Evolutionary conservation across 108 stramenopile genomes (phyloP).

Genomic region (Tribonema minus): DNA sequence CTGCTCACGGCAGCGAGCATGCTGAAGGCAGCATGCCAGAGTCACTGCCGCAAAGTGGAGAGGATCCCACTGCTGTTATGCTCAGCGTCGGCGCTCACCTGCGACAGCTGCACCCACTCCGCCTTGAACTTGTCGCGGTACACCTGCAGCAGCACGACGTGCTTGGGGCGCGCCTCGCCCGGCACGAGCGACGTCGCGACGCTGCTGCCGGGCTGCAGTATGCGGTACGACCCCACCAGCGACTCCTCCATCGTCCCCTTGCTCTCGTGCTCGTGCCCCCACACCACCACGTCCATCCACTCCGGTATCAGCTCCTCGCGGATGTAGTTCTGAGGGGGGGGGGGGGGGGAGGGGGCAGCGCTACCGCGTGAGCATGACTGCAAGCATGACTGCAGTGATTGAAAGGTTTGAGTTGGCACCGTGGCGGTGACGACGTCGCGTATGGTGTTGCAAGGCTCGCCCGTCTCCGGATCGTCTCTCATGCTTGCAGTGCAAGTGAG

Average conservation of each 20-base stretch:
- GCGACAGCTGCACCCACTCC: not conserved
- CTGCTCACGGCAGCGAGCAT: not conserved
- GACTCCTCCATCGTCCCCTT: conserved; percentile 57
- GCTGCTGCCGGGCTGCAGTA: conserved; percentile 87
- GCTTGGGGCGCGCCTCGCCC: conserved; percentile 82
- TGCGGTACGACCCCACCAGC: conserved; percentile 82
- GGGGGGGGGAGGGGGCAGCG: no score
- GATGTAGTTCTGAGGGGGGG: conserved; percentile 92
- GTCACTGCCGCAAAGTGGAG: not conserved
- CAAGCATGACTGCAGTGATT: no score
- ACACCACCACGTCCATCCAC: conserved; percentile 89
- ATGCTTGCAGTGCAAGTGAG: no score
- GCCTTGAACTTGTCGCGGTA: conserved; percentile 7
- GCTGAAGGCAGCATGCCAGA: not conserved
- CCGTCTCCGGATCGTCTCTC: no score
- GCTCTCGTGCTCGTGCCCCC: conserved; percentile 90
- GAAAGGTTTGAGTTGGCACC: no score
- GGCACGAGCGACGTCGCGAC: conserved; percentile 78
- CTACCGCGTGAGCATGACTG: no score
- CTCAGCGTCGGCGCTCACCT: not conserved
- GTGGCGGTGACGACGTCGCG: no score
- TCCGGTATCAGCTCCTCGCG: conserved; percentile 95
- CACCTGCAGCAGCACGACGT: conserved; percentile 70
- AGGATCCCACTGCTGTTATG: not conserved
- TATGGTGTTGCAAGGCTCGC: no score